A percentile compares a stretch with the other conserved stretches of the same genome.
Evolutionary conservation across 2,329 filamentous ascomycete species (phyloP).

Genomic region (Metarhizium album): DNA sequence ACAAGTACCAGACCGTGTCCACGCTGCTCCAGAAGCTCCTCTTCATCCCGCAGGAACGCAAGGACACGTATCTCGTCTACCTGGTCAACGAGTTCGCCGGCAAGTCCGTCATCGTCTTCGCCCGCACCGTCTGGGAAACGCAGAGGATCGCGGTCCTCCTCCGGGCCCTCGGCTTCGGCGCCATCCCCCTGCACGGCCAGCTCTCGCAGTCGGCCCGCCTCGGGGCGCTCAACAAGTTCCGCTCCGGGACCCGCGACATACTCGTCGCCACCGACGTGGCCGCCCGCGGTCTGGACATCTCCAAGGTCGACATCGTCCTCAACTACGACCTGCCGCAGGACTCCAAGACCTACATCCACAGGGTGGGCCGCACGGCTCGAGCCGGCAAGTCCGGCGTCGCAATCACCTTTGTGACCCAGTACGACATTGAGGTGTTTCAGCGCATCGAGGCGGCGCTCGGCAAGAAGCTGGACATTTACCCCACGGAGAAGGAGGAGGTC

Average conservation of each 20-base stretch:
- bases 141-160: constrained; percentile 77
- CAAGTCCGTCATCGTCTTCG: constrained; percentile 84
- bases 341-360: constrained; percentile 83
- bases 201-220: constrained; percentile 79
- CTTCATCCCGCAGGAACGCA: constrained; percentile 76
- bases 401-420: constrained; percentile 74
- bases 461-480: constrained; percentile 61
- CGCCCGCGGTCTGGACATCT: constrained; percentile 84
- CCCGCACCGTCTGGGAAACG: constrained; percentile 81
- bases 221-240: constrained; percentile 85
- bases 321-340: constrained; percentile 80
- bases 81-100: constrained; percentile 79
- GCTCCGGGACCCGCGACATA: constrained; percentile 67
- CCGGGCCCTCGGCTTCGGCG: constrained; percentile 74
- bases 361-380: constrained; percentile 78
- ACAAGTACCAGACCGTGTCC: constrained; percentile 83
- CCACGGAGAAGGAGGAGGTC: constrained; percentile 68
- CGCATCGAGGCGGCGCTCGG: constrained; percentile 76
- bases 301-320: constrained; percentile 76
- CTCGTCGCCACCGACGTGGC: constrained; percentile 92
- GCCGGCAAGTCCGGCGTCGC: constrained; percentile 78
- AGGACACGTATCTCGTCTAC: constrained; percentile 83
- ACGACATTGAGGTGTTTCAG: constrained; percentile 70
- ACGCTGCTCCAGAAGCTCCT: constrained; percentile 79
- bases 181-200: constrained; percentile 87